These are phyloP conservation scores for Nyssa sinensis DNA, from an alignment of 148 eudicot genomes.

Conservation along the genomic window DNA sequence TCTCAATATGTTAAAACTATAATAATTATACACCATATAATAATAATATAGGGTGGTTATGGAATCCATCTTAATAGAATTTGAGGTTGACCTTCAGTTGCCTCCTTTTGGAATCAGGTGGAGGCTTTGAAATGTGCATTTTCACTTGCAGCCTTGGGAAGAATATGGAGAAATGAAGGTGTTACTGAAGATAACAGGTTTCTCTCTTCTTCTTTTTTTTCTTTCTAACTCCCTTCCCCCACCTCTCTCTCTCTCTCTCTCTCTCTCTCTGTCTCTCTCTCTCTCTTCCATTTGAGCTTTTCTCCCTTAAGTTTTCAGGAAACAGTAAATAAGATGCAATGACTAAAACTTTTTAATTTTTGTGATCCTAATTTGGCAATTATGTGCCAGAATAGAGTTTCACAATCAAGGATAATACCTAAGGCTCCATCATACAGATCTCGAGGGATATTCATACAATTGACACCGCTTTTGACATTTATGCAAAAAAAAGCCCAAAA, in stretches of 20 bases:
- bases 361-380: not conserved
- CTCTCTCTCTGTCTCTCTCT: too few relatives aligned
- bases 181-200: conserved; percentile 96
- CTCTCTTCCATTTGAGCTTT: too few relatives aligned
- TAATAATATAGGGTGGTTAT: not conserved
- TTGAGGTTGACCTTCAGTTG: conserved; percentile 9
- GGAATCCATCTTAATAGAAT: not conserved
- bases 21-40: not conserved
- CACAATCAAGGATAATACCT: not conserved
- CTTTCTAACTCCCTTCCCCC: not conserved
- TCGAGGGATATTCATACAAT: not conserved
- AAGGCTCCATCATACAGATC: not conserved
- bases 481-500: not conserved
- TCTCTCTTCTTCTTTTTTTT: conserved; percentile 5
- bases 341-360: not conserved
- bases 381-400: not conserved
- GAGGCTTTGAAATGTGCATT: conserved; percentile 92
- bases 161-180: conserved; percentile 88
- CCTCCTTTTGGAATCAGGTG: conserved; percentile 52
- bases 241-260: too few relatives aligned
- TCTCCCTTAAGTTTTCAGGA: not conserved
- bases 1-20: not conserved
- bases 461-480: not conserved
- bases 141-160: conserved; percentile 79
- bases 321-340: not conserved